A percentile compares a stretch with the other conserved stretches of the same genome.
These are phyloP conservation scores for Dorcoceras hygrometricum DNA, from an alignment of 257 asterid genomes.

Conservation along the genomic window DNA sequence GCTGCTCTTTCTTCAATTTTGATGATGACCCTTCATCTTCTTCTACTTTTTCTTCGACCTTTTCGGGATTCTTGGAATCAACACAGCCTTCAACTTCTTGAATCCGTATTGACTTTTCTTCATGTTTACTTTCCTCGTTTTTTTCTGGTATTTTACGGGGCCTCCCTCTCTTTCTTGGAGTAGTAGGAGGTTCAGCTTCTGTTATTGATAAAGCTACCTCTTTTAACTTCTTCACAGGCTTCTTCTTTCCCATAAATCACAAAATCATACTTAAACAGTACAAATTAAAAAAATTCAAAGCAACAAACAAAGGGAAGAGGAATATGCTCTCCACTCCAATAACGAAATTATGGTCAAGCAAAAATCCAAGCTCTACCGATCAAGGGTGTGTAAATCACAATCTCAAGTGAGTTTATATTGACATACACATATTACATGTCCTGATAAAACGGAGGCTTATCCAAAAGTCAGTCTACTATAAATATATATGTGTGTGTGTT, in stretches of 20 bases:
- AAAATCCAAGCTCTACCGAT: neutral
- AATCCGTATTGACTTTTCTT: constrained; percentile 21
- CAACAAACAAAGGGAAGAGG: no score
- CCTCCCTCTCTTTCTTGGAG: constrained; percentile 70
- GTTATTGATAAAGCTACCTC: constrained; percentile 50
- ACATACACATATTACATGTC: neutral
- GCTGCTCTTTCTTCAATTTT: constrained; percentile 23
- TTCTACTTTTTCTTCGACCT: constrained; percentile 23
- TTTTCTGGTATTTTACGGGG: constrained; percentile 44
- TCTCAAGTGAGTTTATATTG: neutral
- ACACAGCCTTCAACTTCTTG: constrained; percentile 24
- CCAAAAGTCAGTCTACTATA: neutral
- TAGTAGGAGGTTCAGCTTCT: constrained; percentile 33
- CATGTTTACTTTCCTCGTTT: constrained; percentile 22
- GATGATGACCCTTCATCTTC: constrained; percentile 28
- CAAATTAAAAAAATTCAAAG: no score
- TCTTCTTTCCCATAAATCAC: constrained; percentile 48
- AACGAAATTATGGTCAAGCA: neutral
- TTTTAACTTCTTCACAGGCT: constrained; percentile 41
- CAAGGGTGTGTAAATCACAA: neutral
- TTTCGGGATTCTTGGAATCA: constrained; percentile 37
- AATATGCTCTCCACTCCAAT: neutral
- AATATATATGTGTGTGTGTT: no score
- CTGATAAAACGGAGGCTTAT: neutral
- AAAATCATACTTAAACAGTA: neutral